Evolutionary conservation across 2,329 filamentous ascomycete genomes (phyloP), one percentile per base, ranked within the genome.

Genomic region (Cyclaneusma minus): DNA sequence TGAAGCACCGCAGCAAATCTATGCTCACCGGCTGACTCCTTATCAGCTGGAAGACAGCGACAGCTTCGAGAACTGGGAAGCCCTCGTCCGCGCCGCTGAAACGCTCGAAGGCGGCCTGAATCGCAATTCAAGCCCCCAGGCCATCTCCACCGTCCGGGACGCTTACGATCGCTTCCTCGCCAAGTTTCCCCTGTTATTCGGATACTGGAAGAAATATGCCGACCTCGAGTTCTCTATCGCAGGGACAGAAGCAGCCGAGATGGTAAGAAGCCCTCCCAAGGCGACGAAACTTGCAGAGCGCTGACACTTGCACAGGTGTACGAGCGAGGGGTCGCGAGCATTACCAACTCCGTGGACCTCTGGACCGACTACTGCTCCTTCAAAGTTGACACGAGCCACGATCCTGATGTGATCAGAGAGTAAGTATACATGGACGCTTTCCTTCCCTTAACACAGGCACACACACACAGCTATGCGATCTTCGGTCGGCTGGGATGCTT

Each of bases 191-290:
- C 66, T 95, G 7, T 70, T 95, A 20, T 98, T 95, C 45, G 89
- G 87, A 27, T 98, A 95, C 59, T 98, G 89, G 89, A 95, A 95
- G 61, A 95, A 94, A 51, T 98, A 95, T 64, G 89, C 89, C 45
- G 87, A 95, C 45, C 65, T 92, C 36, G 89, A 98, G 48, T 98
- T 98, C 56, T 84, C 84, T 26, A 93, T 98, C 38, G 84, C 84
- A 4, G 89, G 89, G 11, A 91, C 89, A 4, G 89, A 98, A 59
- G 87, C 87, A 22, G 89, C 89, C 28, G 89, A 95, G 53, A 91
- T 94, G 79, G 84, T 93, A 52, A 45, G 66, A 22, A 21, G 29
- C 28, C 24, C 11, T 23, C 14, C 17, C 6, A 22, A 7, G 13
- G n/a, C 19, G 25, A 31, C 11, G 28, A 29, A 29, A 30, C 6